Conservation (phyloP, 352 stramenopile genomes). For the Globisporangium splendens region DNA sequence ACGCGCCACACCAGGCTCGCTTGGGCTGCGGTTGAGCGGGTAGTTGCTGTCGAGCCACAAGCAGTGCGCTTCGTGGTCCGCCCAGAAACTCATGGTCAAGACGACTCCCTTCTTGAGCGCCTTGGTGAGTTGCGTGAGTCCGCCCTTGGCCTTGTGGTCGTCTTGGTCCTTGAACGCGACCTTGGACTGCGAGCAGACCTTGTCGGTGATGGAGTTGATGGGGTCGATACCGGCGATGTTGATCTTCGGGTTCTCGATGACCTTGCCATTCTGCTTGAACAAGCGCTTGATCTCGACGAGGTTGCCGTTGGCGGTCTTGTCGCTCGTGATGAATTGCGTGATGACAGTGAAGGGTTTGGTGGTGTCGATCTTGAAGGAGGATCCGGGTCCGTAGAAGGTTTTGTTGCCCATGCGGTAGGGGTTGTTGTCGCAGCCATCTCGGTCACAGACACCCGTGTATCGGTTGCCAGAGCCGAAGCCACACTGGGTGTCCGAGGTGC, state of each 20-base stretch:
- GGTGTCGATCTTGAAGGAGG: conserved; percentile 50
- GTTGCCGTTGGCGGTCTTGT: conserved; percentile 46
- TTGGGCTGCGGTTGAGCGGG: conserved; percentile 29
- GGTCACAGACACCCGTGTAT: conserved; percentile 71
- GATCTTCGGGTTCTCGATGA: conserved; percentile 32
- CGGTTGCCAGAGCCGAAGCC: conserved; percentile 37
- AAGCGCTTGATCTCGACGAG: conserved; percentile 70
- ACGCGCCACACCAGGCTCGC: conserved; percentile 43
- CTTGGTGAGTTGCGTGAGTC: conserved; percentile 48
- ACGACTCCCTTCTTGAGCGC: conserved; percentile 59
- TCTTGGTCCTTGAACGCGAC: conserved; percentile 42
- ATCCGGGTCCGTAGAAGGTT: conserved; percentile 57
- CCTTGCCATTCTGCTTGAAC: conserved; percentile 58
- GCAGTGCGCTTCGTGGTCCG: conserved; percentile 58
- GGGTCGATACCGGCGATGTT: conserved; percentile 22
- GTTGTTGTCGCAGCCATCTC: conserved; percentile 74
- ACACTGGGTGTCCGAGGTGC: conserved; percentile 36
- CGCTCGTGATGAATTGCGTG: conserved; percentile 66
- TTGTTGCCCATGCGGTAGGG: conserved; percentile 67
- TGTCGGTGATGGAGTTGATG: conserved; percentile 41
- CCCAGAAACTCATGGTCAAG: conserved; percentile 74
- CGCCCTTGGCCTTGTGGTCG: conserved; percentile 47
- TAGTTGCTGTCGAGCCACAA: conserved; percentile 72
- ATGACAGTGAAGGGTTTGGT: conserved; percentile 66
- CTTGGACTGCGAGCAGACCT: conserved; percentile 46